Percentiles rank a stretch among this genome's conserved stretches.
These are phyloP conservation scores for Phragmites australis DNA, from an alignment of 176 grass and related monocot species.

Conservation along the genomic window DNA sequence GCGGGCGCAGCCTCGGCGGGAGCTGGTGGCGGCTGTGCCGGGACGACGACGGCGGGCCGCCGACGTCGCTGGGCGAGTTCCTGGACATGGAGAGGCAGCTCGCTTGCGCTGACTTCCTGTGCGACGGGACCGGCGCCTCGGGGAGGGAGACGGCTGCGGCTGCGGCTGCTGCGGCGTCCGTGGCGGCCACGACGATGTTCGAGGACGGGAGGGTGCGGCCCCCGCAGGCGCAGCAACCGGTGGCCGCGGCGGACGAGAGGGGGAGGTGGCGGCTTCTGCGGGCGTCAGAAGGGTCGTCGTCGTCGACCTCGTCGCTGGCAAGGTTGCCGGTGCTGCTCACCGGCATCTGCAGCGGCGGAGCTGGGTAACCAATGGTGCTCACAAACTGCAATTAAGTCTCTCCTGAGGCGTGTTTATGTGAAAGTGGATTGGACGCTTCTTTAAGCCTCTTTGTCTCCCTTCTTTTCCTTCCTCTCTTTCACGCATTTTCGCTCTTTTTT, in stretches of 20 bases:
- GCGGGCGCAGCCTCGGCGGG: conserved; percentile 30
- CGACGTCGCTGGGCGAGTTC: conserved; percentile 77
- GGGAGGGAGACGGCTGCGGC: conserved; percentile 2
- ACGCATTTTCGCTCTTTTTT: background rate
- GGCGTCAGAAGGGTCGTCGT: conserved; percentile 20
- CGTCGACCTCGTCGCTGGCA: conserved; percentile 35
- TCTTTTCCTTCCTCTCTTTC: background rate
- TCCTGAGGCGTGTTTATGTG: conserved; percentile 2
- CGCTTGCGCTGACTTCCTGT: conserved; percentile 48
- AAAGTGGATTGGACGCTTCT: conserved; percentile 14
- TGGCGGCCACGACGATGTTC: conserved; percentile 55
- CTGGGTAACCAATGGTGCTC: conserved; percentile 10
- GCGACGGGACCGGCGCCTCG: conserved; percentile 29
- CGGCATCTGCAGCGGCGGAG: conserved; percentile 81
- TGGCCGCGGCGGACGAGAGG: conserved; percentile 14
- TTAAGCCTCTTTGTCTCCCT: background rate
- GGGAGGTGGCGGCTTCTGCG: conserved; percentile 38
- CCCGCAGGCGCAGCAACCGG: conserved; percentile 25
- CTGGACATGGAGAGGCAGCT: conserved; percentile 78
- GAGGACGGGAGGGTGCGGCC: conserved; percentile 70
- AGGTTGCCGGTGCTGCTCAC: conserved; percentile 72
- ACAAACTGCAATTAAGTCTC: background rate
- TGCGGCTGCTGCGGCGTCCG: background rate
- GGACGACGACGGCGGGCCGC: conserved; percentile 45
- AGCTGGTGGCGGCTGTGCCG: conserved; percentile 83